A percentile compares a stretch with the other conserved stretches of the same genome.
Conservation (phyloP, 345 rosid genomes). For the Conringia planisiliqua region DNA sequence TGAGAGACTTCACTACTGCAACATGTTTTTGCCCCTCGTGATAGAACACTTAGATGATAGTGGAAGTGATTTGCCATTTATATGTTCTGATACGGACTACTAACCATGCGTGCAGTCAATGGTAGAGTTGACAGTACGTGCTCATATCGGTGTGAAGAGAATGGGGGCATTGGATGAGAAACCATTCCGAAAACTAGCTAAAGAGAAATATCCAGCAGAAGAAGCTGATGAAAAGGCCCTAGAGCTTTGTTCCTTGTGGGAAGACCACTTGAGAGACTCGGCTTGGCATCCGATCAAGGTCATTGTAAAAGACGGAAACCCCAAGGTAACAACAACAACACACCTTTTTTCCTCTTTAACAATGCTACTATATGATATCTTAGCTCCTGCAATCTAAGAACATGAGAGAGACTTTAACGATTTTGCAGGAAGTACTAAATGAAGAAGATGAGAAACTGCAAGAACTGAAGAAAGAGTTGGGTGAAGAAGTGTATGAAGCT, state of each 20-base stretch:
- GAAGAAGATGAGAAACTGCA: constrained; percentile 52
- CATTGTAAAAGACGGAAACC: neutral
- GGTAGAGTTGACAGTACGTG: constrained; percentile 8
- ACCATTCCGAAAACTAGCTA: constrained; percentile 23
- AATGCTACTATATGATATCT: neutral
- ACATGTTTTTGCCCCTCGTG: neutral
- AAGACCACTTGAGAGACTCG: constrained; percentile 27
- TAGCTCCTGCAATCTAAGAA: neutral
- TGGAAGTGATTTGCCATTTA: neutral
- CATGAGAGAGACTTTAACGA: neutral
- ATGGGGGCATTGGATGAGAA: constrained; percentile 30
- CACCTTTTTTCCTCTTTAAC: neutral
- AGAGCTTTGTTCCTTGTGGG: constrained; percentile 31
- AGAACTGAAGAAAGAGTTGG: constrained; percentile 41
- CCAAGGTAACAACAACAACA: neutral
- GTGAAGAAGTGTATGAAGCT: constrained; percentile 47
- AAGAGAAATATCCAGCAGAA: constrained; percentile 26
- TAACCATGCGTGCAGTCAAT: constrained; percentile 24
- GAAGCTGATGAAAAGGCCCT: constrained; percentile 5
- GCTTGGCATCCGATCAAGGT: constrained; percentile 36
- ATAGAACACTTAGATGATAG: neutral
- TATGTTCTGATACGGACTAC: constrained; percentile 1
- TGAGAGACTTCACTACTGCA: constrained; percentile 1
- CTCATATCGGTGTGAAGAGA: constrained; percentile 19
- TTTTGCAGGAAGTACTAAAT: constrained; percentile 44